phyloP scores from a whole-genome alignment of 306 rosid species.

The Begonia masoniana region DNA sequence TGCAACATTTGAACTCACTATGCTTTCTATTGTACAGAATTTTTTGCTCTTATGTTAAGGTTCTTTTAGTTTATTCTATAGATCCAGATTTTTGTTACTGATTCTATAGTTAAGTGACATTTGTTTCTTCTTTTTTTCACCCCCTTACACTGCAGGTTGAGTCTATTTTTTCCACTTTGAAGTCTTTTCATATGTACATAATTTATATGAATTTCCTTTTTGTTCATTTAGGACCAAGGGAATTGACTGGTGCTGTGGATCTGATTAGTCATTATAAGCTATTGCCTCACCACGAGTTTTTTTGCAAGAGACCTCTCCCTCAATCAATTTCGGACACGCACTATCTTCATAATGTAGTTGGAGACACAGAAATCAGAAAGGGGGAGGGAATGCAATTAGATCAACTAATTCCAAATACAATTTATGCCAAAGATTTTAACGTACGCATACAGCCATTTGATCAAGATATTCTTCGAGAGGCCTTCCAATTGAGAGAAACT shows the following conservation, averaged over 20 bases:
- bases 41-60: no score
- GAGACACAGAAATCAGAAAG: constrained; percentile 90
- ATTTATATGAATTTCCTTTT: constrained; percentile 7
- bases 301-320: constrained; percentile 93
- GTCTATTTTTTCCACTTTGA: neutral
- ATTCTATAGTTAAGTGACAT: neutral
- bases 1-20: no score
- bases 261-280: constrained; percentile 81
- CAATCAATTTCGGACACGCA: constrained; percentile 80
- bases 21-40: no score
- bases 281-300: constrained; percentile 73
- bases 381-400: constrained; percentile 98
- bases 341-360: constrained; percentile 77
- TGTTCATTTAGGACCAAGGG: constrained; percentile 68
- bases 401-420: constrained; percentile 76
- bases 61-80: neutral
- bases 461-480: constrained; percentile 62
- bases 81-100: neutral
- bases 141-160: no score
- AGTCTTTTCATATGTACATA: neutral
- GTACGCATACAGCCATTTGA: constrained; percentile 73
- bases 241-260: constrained; percentile 89
- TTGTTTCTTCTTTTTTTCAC: no score
- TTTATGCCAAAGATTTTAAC: constrained; percentile 50
- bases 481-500: constrained; percentile 79